Evolutionary conservation across 768 basidiomycete genomes (phyloP), one percentile per base, ranked within the genome.

Genomic region (Kockovaella imperatae): DNA sequence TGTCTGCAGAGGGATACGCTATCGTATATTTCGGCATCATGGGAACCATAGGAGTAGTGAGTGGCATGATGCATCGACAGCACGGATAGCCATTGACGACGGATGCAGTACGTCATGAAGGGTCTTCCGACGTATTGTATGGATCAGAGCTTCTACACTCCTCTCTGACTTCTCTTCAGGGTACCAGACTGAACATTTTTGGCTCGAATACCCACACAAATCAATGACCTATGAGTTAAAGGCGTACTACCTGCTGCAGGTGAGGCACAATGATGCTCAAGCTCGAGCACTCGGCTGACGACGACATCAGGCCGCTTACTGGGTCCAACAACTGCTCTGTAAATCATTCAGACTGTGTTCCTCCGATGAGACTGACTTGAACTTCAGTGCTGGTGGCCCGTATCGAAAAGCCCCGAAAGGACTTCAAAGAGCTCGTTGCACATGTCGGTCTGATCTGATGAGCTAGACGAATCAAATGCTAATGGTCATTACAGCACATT

Each of bases 361-460:
- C n/a, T n/a, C n/a, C n/a, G n/a, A n/a, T n/a, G n/a, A n/a, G 20
- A 7, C 23, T 25, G 18, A 42, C 25, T 20, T 25, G 6, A 20
- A 13, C 7, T 20, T 25, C 25, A 42, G 40, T 99, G 15, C 77
- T 96, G 6, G 73, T 84, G 2, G 78, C 91, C 11, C 75, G 82
- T 38, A 78, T 99, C 13, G 95, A 99, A 73, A 96, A 95, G 68
- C 93, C 95, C 0, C 79, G 95, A 42, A 88, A 86, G 68, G 95
- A 99, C 68, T 89, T 83, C 67, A 59, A 68, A 17, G 93, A 96
- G 69, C 80, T 96, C 14, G 79, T 95, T 17, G 78, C 78, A 0
- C 95, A 99, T 68, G 73, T 73, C 38, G 43, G 69, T 52, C 23
- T 5, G 2, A n/a, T 23, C 21, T 36, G 17, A 5, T 46, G 5